phyloP scores from a whole-genome alignment of 1,284 basidiomycete species.

The Ceratobasidium sp. region DNA sequence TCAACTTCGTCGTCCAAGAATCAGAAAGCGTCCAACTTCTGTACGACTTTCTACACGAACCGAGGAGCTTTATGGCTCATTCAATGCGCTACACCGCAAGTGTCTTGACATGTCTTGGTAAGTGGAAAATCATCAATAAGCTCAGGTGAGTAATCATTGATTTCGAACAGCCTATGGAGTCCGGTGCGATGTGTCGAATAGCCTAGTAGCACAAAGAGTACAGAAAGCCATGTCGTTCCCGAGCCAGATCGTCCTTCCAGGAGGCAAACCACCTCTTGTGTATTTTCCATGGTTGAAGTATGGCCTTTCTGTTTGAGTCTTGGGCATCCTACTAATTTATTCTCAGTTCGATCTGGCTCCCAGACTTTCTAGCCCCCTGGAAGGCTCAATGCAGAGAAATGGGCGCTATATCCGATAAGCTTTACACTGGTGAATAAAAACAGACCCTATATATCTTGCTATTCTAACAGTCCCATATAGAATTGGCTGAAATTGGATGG shows the following conservation, averaged over 20 bases:
- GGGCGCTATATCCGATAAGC: slow-evolving; percentile 3
- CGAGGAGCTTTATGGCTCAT: slow-evolving; percentile 27
- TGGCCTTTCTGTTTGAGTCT: not conserved
- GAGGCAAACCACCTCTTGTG: not conserved
- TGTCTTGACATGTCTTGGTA: slow-evolving; percentile 36
- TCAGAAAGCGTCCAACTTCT: slow-evolving; percentile 37
- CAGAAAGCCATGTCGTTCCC: not conserved
- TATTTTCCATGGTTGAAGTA: not conserved
- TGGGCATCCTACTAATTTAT: not conserved
- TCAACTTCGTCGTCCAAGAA: slow-evolving; percentile 16
- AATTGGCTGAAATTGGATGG: slow-evolving; percentile 13
- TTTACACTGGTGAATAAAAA: slow-evolving; percentile 8
- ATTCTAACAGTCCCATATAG: not conserved
- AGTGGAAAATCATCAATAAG: not conserved
- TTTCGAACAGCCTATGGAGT: slow-evolving; percentile 6
- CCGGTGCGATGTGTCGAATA: not conserved
- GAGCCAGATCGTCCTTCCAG: not conserved
- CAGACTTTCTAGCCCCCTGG: slow-evolving; percentile 16
- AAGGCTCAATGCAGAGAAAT: not conserved
- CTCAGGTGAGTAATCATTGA: not conserved
- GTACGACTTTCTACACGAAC: slow-evolving; percentile 34
- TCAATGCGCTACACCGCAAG: slow-evolving; percentile 39
- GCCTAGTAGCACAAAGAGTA: not conserved
- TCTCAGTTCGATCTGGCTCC: not conserved
- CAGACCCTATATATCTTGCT: no score